These are phyloP conservation scores for Globisporangium middletonii DNA, from an alignment of 352 stramenopile genomes.

Conservation along the genomic window DNA sequence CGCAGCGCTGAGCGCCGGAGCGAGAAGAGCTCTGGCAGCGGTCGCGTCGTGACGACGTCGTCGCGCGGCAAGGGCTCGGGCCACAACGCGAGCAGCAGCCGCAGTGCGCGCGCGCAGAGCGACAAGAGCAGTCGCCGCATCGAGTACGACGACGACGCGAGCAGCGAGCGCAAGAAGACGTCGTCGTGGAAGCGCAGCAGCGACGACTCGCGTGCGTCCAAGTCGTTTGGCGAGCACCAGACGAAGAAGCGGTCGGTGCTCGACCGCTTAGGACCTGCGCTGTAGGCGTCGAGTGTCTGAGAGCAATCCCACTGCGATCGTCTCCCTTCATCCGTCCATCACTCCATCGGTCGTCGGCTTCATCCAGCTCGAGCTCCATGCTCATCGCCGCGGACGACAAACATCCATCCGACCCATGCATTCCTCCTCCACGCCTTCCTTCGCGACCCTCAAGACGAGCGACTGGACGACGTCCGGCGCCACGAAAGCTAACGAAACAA, in stretches of 20 bases:
- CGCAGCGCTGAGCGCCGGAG: slow-evolving; percentile 16
- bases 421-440: too few species aligned
- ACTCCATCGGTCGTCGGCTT: too few species aligned
- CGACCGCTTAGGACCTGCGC: slow-evolving; percentile 68
- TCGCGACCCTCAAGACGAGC: too few species aligned
- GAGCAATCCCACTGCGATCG: background rate
- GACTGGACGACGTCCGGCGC: too few species aligned
- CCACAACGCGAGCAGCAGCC: slow-evolving; percentile 10
- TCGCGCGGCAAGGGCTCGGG: slow-evolving; percentile 13
- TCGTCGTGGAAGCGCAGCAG: slow-evolving; percentile 14
- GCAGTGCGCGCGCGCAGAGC: slow-evolving; percentile 17
- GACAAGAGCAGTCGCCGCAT: slow-evolving; percentile 41
- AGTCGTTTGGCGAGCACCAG: slow-evolving; percentile 48
- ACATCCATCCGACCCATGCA: too few species aligned
- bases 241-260: slow-evolving; percentile 82
- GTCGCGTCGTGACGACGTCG: slow-evolving; percentile 47
- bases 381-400: too few species aligned
- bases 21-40: slow-evolving; percentile 24
- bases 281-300: slow-evolving; percentile 20
- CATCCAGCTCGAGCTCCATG: too few species aligned
- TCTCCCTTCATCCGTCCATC: too few species aligned
- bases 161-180: slow-evolving; percentile 22
- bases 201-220: slow-evolving; percentile 27
- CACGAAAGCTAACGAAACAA: too few species aligned
- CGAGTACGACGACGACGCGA: slow-evolving; percentile 40